Evolutionary conservation across 495 filamentous ascomycete species (phyloP).

Genomic region (Hypoxylon lienhwacheense): DNA sequence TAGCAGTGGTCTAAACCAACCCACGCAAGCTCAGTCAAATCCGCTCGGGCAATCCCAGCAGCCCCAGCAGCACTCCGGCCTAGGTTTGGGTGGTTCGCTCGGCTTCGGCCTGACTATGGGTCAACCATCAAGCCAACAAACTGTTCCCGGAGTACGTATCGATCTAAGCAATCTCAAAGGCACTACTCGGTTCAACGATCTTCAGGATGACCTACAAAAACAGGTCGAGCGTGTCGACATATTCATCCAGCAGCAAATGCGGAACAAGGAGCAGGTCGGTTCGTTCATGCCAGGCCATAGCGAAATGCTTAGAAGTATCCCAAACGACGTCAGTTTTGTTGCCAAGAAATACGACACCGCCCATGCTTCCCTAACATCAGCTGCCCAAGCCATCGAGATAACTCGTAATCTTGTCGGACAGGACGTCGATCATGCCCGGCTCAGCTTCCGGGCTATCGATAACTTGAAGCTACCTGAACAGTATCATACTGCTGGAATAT

Average conservation of each 20-base stretch:
- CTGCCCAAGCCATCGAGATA: slow-evolving; percentile 69
- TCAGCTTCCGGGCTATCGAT: slow-evolving; percentile 74
- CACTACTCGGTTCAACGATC: slow-evolving; percentile 88
- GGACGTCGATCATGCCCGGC: slow-evolving; percentile 70
- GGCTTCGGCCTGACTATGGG: slow-evolving; percentile 48
- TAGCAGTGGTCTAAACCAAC: slow-evolving; percentile 27
- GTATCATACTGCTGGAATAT: slow-evolving; percentile 65
- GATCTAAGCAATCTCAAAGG: slow-evolving; percentile 73
- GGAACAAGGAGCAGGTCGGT: slow-evolving; percentile 56
- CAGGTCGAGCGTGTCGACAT: slow-evolving; percentile 74
- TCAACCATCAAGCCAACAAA: slow-evolving; percentile 51
- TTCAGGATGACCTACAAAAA: slow-evolving; percentile 78
- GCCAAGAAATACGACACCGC: slow-evolving; percentile 71
- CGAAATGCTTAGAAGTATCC: slow-evolving; percentile 64
- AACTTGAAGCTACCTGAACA: slow-evolving; percentile 74
- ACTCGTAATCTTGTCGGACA: slow-evolving; percentile 63
- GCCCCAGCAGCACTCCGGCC: slow-evolving; percentile 47
- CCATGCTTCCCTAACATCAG: slow-evolving; percentile 69
- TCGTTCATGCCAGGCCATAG: slow-evolving; percentile 67
- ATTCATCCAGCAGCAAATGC: slow-evolving; percentile 69
- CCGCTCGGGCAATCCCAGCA: slow-evolving; percentile 45
- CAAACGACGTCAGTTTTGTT: slow-evolving; percentile 74
- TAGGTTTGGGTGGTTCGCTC: slow-evolving; percentile 35
- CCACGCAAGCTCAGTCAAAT: slow-evolving; percentile 33
- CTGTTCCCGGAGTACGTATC: slow-evolving; percentile 72